These are phyloP conservation scores for Calocera cornea DNA, from an alignment of 768 basidiomycete species.

Conservation along the genomic window DNA sequence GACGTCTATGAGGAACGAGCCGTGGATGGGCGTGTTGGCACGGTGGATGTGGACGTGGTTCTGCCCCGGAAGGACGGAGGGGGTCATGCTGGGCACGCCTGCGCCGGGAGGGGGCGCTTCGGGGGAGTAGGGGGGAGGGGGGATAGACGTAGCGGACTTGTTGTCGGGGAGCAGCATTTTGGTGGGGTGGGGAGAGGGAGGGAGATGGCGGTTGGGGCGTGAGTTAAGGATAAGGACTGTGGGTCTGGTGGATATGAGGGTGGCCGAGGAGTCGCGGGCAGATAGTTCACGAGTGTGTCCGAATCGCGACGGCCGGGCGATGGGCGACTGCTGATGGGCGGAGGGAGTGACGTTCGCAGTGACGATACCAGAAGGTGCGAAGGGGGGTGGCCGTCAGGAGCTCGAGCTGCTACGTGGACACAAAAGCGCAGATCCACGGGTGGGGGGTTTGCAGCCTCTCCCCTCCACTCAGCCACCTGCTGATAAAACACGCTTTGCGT, in stretches of 20 bases:
- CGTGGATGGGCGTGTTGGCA: neutral
- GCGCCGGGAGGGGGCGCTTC: neutral
- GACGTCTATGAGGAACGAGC: neutral
- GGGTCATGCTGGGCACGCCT: neutral
- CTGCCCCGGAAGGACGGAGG: neutral
- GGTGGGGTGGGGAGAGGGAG: neutral
- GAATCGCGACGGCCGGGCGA: too few relatives aligned
- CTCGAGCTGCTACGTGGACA: too few relatives aligned
- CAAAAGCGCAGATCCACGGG: too few relatives aligned
- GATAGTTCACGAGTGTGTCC: neutral
- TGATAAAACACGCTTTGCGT: too few relatives aligned
- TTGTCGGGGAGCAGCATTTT: neutral
- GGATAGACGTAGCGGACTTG: slow-evolving; percentile 17
- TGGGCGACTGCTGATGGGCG: too few relatives aligned
- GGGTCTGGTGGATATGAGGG: neutral
- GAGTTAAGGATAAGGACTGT: slow-evolving; percentile 3
- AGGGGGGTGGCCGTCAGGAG: too few relatives aligned
- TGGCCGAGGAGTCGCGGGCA: neutral
- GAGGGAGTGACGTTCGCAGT: too few relatives aligned
- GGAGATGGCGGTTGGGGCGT: slow-evolving; percentile 2
- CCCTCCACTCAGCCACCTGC: too few relatives aligned
- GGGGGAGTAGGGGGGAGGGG: slow-evolving; percentile 18
- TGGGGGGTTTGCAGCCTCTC: too few relatives aligned
- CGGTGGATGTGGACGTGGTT: neutral
- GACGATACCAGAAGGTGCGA: too few relatives aligned